Base-by-base conservation (phyloP, 2,329 filamentous ascomycete species). In the Colletotrichum lentis region DNA sequence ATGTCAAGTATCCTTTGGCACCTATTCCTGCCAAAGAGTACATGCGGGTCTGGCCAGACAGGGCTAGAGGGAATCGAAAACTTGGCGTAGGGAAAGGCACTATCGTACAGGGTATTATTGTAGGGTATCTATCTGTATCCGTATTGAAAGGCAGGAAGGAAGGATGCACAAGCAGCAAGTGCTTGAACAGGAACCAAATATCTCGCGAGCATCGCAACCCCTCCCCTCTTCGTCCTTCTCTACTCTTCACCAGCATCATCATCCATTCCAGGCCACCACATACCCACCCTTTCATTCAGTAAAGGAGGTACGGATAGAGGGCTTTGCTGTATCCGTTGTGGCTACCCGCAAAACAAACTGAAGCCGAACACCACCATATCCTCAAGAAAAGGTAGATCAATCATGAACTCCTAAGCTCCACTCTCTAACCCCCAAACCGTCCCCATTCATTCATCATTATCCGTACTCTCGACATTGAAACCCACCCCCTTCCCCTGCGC, bases 361-460 rank as follows among this genome's bases (percentile, higher is more conserved):
- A 69, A 69, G 62, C 66, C 52, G 31, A 61, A 39, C 50, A 56
- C 66, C 41, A 66, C 66, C 62, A 61, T 66, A 61, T 66, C 54
- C 66, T 65, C 8, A 10, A 31, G 27, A 8, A 44, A 69, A 69
- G 66, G 66, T 69, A 69, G 66, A 69, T 69, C 62, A 69, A 31
- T 31, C 27, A 31, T 66, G 22, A 66, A 46, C 66, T 69, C 66
- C 66, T 61, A 7, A 61, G 62, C 66, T 52, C 66, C 66, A 69
- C 66, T 27, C 5, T 44, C 55, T 49, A 52, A 56, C 62, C 55
- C 37, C 46, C 44, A 31, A 54, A 49, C 6, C 11, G 14, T 39
- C 27, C 27, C 27, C 27, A 8, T 11, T 35, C 31, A 37, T 20
- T 27, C 22, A 50, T 24, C 22, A 50, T 6, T 22, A 16, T 41